A percentile compares a stretch with the other conserved stretches of the same genome.
These are phyloP conservation scores for Elasticomyces elasticus DNA, from an alignment of 495 filamentous ascomycete genomes.

Conservation along the genomic window DNA sequence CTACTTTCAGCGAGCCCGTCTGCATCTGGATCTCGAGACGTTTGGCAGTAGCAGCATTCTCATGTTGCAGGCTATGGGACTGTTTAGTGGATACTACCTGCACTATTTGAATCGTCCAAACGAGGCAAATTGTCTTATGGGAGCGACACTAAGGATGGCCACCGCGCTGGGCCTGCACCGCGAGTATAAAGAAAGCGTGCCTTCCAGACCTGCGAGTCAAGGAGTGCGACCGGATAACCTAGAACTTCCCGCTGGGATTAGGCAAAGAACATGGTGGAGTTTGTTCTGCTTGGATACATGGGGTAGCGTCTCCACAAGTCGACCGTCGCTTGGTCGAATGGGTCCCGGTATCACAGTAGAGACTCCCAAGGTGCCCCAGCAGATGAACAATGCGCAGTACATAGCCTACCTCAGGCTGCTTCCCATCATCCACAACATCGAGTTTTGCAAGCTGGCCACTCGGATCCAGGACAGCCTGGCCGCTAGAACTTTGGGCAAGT, in stretches of 20 bases:
- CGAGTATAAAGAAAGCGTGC: conserved; percentile 45
- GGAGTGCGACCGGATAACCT: not conserved
- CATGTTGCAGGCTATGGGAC: conserved; percentile 56
- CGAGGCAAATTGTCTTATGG: conserved; percentile 57
- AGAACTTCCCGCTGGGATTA: conserved; percentile 47
- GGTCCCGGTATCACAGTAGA: conserved; percentile 66
- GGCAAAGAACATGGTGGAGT: conserved; percentile 70
- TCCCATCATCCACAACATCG: conserved; percentile 65
- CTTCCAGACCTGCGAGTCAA: conserved; percentile 15
- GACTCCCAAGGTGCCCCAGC: conserved; percentile 34
- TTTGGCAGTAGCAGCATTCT: conserved; percentile 63
- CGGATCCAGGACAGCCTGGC: conserved; percentile 68
- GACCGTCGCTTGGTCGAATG: conserved; percentile 66
- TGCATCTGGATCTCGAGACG: conserved; percentile 55
- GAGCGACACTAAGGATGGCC: conserved; percentile 61
- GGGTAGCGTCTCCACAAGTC: conserved; percentile 62
- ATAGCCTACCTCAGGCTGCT: conserved; percentile 49
- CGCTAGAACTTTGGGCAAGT: conserved; percentile 52
- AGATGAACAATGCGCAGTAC: conserved; percentile 30
- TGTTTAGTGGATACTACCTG: conserved; percentile 69
- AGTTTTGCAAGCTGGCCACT: conserved; percentile 70
- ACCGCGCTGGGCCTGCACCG: conserved; percentile 64
- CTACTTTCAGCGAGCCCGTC: conserved; percentile 63
- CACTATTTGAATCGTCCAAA: conserved; percentile 74
- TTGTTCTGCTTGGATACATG: conserved; percentile 73